Base-by-base conservation (phyloP, 1,284 basidiomycete genomes). In the Ceratobasidium sp. region DNA sequence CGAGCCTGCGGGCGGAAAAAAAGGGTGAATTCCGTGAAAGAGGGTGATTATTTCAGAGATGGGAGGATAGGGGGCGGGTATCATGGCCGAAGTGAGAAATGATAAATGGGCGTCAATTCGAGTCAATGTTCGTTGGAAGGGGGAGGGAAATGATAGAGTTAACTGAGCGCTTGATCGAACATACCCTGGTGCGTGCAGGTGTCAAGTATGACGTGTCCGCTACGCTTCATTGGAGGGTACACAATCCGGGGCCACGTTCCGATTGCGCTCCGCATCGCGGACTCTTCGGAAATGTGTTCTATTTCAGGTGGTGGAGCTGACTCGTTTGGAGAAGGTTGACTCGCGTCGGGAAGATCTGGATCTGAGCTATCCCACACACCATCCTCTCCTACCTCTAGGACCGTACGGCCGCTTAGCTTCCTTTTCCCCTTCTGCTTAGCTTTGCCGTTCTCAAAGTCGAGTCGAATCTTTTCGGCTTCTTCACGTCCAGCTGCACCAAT, bases 131-230 rank as follows among this genome's bases (percentile, higher is more conserved):
- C 14, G 25, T 46, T 28, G 36, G 21, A 46, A 46, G 7, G 42
- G 61, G 49, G 60, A 21, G 7, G 25, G 30, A 61, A 30, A 28
- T 49, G 46, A 66, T 28, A 11, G 53, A 63, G 48, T 51, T 56
- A 23, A 40, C 11, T 62, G 33, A 61, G 56, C 67, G 64, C 44
- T 63, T 72, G 73, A 69, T 73, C 54, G 58, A 40, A 48, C 44
- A 58, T 76, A 91, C 95, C 95, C 81, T 92, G 86, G 0, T 87
- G 78, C 21, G 89, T 91, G 80, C 97, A 99, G 7, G 90, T 88
- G 79, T 99, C 96, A 74, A 99, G 83, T 69, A 96, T 92, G 73
- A 98, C 87, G 80, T 99, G 96, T 0, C 96, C 96, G 75, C 90
- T 92, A 74, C 89, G 89, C 81, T 98, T 98, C 77, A 98, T 79